Evolutionary conservation across 192 early-diverging fungal species (phyloP), one percentile per base, ranked within the genome.

Genomic region (Coemansia javaensis): DNA sequence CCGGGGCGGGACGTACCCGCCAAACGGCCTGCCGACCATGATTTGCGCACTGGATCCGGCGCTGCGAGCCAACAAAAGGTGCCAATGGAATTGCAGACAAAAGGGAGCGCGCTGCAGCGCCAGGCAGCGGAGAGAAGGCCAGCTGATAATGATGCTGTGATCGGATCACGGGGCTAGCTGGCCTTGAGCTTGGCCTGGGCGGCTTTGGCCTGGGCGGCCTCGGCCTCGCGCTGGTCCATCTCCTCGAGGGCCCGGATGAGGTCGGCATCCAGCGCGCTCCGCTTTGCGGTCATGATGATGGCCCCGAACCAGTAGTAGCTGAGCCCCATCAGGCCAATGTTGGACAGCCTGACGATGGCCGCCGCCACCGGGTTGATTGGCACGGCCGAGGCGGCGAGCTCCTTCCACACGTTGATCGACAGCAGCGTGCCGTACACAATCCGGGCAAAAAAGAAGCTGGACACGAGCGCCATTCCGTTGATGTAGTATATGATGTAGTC

Each of bases 381-480:
- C 3, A 63, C 40, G 13, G 45, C 36, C 9, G 64, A 51, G 50
- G 34, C 56, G 27, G 64, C 64, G 15, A 75, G 33, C 8, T 43
- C 46, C 23, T 23, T 56, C 61, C 63, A 74, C 39, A 75, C 54
- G 24, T 87, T 64, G 40, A 78, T 79, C 5, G 88, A 86, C 64
- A 87, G 78, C 20, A 82, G 81, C 7, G 82, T 56, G 9, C 94
- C 90, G 74, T 82, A 91, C 1, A 86, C 71, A 27, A 94, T 77
- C 20, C 94, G 79, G 0, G 78, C 81, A 40, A 63, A 46, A 64
- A 97, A 92, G 66, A 94, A 97, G 31, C 82, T 77, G 9, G 63
- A 51, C 17, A 97, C 58, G 20, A 97, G 63, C 12, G 89, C 54
- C 32, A 89, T 64, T 20, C 90, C 94, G 56, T 97, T 97, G 51